Evolutionary conservation across 176 grass and related monocot species (phyloP), one percentile per base, ranked within the genome.

Genomic region (Avena sativa): DNA sequence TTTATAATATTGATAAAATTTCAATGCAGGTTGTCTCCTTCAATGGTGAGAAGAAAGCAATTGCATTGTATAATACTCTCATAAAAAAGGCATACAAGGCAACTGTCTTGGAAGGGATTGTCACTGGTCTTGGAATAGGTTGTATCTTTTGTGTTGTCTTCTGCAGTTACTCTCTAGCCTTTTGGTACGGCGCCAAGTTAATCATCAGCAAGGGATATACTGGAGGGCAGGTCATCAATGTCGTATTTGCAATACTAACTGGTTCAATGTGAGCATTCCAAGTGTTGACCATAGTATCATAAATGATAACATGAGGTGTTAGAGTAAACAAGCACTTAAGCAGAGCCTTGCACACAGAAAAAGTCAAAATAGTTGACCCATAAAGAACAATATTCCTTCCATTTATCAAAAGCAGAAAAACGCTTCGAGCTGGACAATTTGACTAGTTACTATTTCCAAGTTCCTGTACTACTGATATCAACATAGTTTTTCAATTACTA

Each of bases 41-140:
- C 86, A 95, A 92, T 86, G 91, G 91, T 15, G 93, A 95, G 83
- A 90, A 91, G 52, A 86, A 81, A 89, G 91, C 91, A 43, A 86
- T 92, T 79, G 74, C 59, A 81, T 17, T 87, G 78, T 95, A 95
- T 68, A 86, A 90, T 38, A 81, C 62, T 81, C 76, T 84, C 83
- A 91, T 92, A 78, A 90, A 88, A 84, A 89, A 21, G 50, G 83
- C 93, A n/a, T 92, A 90, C 86, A 83, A 89, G 63, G 81, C 88
- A 57, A 76, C 93, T 66, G 75, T 88, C n/a, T 69, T 78, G 85
- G 91, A 95, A 91, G 93, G 91, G n/a, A 43, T 84, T 82, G 17
- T 90, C 78, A 84, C 43, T 53, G 93, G 93, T 68, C 79, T 95
- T 65, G 93, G 93, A 67, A 13, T 95, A 48, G 90, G 91, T 19